Percentiles rank a stretch among this genome's conserved stretches.
Conservation (phyloP, 352 stramenopile species). For the Globisporangium takayamanum region DNA sequence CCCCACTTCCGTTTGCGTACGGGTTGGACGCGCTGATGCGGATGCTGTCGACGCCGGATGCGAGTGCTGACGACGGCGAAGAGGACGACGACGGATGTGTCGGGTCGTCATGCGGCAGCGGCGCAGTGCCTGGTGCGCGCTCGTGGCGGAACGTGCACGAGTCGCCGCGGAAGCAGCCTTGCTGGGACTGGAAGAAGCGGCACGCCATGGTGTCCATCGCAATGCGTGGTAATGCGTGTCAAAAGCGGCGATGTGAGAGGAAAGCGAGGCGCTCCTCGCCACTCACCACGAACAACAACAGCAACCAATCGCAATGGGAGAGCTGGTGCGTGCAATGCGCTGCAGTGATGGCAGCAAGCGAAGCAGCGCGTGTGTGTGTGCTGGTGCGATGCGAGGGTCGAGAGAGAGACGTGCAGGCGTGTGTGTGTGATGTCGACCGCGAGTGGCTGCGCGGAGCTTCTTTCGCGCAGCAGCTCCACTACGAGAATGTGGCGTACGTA, state of each 20-base stretch:
- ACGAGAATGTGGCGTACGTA: no score
- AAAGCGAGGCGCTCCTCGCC: background rate
- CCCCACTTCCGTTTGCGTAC: background rate
- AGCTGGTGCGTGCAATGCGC: no score
- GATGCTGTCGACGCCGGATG: conserved; percentile 1
- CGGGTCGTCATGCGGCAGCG: conserved; percentile 4
- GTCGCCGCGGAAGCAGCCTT: conserved; percentile 62
- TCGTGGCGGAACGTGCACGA: conserved; percentile 68
- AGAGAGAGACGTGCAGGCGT: no score
- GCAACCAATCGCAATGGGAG: no score
- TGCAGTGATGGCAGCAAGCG: no score
- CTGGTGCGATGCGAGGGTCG: no score
- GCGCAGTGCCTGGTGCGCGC: background rate
- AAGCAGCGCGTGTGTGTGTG: no score
- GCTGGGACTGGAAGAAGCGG: conserved; percentile 67
- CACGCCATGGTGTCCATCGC: conserved; percentile 21
- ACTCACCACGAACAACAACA: background rate
- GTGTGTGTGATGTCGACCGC: no score
- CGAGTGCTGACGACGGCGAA: background rate
- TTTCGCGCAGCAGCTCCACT: no score
- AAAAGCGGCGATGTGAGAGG: background rate
- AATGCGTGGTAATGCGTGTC: background rate
- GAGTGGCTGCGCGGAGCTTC: no score
- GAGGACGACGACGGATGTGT: background rate
- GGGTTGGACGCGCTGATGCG: background rate